Conservation (phyloP, 2,329 filamentous ascomycete species). For the Botryotinia narcissicola region DNA sequence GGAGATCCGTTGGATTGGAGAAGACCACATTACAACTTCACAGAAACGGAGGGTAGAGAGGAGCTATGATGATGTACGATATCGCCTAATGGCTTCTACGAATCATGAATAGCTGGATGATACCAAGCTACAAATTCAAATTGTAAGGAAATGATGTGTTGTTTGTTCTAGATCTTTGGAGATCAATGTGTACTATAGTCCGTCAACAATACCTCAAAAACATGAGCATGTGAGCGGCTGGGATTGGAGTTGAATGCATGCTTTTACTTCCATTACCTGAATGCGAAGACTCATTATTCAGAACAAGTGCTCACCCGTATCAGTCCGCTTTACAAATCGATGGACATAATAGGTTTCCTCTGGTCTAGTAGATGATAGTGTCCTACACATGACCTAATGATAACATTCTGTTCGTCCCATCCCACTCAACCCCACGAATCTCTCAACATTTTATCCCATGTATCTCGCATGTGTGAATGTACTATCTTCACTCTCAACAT, state of each 20-base stretch:
- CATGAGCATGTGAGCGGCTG: neutral
- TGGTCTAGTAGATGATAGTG: neutral
- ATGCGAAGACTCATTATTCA: neutral
- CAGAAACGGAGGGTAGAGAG: constrained; percentile 25
- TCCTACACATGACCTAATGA: neutral
- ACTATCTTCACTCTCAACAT: neutral
- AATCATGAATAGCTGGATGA: neutral
- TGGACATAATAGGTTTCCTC: neutral
- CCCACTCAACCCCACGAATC: neutral
- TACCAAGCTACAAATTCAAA: neutral
- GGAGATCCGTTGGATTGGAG: constrained; percentile 70
- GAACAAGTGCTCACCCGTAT: neutral
- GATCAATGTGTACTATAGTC: neutral
- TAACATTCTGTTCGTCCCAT: neutral
- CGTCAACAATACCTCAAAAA: neutral
- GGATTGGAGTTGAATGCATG: neutral
- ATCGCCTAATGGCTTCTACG: neutral
- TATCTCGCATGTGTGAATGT: neutral
- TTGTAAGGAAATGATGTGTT: neutral
- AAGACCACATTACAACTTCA: constrained; percentile 48
- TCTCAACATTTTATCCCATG: neutral
- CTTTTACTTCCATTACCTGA: no score
- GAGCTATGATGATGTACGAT: neutral
- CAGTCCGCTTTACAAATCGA: neutral
- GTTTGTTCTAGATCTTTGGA: neutral